phyloP scores from a whole-genome alignment of 208 protist species.

The Acanthamoeba castellanii region DNA sequence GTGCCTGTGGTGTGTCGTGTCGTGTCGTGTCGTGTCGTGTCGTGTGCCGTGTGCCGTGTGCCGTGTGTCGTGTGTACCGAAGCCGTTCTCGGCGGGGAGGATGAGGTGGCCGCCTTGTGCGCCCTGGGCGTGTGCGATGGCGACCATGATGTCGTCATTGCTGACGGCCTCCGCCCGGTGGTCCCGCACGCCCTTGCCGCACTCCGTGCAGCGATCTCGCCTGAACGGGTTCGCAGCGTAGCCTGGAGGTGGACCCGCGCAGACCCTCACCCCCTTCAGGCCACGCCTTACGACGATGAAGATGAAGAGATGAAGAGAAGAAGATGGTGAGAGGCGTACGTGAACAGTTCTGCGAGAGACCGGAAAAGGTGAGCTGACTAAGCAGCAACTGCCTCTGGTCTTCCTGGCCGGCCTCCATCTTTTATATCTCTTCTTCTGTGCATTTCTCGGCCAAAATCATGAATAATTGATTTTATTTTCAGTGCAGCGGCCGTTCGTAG shows the following conservation, averaged over 20 bases:
- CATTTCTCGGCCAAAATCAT: no score
- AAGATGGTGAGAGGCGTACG: background rate
- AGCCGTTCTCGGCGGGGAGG: background rate
- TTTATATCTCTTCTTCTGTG: no score
- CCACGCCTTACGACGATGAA: background rate
- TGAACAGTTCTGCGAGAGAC: background rate
- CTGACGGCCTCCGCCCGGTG: background rate
- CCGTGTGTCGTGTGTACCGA: background rate
- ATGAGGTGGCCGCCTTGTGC: background rate
- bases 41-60: no score
- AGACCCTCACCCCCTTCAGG: background rate
- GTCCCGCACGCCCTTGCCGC: background rate
- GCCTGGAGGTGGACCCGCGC: background rate
- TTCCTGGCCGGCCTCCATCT: background rate
- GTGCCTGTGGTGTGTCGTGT: no score
- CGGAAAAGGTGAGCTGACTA: background rate
- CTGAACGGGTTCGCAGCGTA: slow-evolving; percentile 22
- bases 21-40: no score
- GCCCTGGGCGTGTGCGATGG: background rate
- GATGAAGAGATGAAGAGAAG: background rate
- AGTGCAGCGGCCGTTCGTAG: no score
- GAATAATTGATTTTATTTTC: no score
- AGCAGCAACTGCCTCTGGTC: background rate
- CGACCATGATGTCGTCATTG: background rate
- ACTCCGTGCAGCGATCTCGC: background rate